Conservation (phyloP, 768 basidiomycete species). For the Coprinopsis strossmayeri region DNA sequence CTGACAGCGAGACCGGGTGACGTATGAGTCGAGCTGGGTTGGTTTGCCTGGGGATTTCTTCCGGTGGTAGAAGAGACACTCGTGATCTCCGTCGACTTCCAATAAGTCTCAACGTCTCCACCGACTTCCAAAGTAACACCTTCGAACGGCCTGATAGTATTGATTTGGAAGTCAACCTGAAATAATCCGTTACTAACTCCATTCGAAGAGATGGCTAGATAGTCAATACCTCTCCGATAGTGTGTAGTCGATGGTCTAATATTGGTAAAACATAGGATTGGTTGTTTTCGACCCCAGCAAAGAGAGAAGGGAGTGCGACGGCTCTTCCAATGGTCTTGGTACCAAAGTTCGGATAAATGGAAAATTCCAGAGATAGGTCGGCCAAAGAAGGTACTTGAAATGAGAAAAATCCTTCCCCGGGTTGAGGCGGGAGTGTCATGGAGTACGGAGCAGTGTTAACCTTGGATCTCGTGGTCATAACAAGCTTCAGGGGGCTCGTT, state of each 20-base stretch:
- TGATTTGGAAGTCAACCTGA: constrained; percentile 84
- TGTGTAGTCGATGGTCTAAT: constrained; percentile 86
- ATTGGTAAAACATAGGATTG: constrained; percentile 66
- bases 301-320: constrained; percentile 72
- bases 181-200: constrained; percentile 9
- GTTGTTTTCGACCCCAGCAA: constrained; percentile 49
- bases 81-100: constrained; percentile 75
- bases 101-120: constrained; percentile 95
- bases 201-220: constrained; percentile 1
- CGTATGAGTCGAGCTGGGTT: constrained; percentile 48
- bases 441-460: constrained; percentile 86
- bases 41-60: constrained; percentile 31
- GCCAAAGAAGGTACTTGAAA: constrained; percentile 81
- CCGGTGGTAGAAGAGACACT: constrained; percentile 32
- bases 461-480: constrained; percentile 86
- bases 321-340: constrained; percentile 95
- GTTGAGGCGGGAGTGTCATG: constrained; percentile 76
- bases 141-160: constrained; percentile 81
- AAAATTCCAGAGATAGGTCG: constrained; percentile 80
- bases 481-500: constrained; percentile 85
- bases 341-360: constrained; percentile 95
- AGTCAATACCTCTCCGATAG: constrained; percentile 79
- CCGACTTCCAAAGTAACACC: constrained; percentile 92
- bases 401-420: constrained; percentile 65
- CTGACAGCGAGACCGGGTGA: constrained; percentile 58